Base-by-base conservation (phyloP, 768 basidiomycete species). In the Chiua virens region DNA sequence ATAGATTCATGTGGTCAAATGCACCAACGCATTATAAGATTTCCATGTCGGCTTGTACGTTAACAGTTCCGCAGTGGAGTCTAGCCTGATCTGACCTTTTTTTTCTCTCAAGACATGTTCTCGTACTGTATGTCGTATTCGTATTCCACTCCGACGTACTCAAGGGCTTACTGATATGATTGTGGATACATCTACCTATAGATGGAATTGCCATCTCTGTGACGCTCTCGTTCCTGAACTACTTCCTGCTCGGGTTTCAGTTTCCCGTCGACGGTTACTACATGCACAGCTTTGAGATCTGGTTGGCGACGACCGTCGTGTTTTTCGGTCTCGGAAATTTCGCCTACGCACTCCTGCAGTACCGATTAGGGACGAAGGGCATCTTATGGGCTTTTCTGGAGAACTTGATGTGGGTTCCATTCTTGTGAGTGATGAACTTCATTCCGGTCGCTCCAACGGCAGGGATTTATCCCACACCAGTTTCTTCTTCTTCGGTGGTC, bases 11-110 rank as follows among this genome's bases (percentile, higher is more conserved):
- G 32, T 91, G 89, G 89, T 87, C 85, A 0, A 65, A 60, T 35
- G 87, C 87, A 1, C 89, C 89, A 7, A 76, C 89, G 1, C 89
- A 92, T 63, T 91, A 92, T 78, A 91, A 92, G 73, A 73, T 91
- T 62, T 78, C 80, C 23, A 78, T 81, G 73, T 61, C 75, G 63
- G 72, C 79, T 35, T 85, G 79, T 72, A 64, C 40, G 68, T 73
- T 57, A 8, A n/a, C 22, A 21, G 34, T 45, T 28, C 25, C 34
- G 42, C 47, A 17, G 14, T 25, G 9, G 28, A 21, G 14, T 39
- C 22, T 20, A 50, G 11, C 15, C 25, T 58, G 15, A 66, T 45
- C 23, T 18, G 8, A 23, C 2, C 8, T 22, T 42, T 22, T 23
- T 21, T 27, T 36, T 15, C 9, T 7, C 22, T 11, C 17, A 30